Percentiles rank a stretch among this genome's conserved stretches.
phyloP scores from a whole-genome alignment of 306 rosid genomes.

The Acacia acuminata region DNA sequence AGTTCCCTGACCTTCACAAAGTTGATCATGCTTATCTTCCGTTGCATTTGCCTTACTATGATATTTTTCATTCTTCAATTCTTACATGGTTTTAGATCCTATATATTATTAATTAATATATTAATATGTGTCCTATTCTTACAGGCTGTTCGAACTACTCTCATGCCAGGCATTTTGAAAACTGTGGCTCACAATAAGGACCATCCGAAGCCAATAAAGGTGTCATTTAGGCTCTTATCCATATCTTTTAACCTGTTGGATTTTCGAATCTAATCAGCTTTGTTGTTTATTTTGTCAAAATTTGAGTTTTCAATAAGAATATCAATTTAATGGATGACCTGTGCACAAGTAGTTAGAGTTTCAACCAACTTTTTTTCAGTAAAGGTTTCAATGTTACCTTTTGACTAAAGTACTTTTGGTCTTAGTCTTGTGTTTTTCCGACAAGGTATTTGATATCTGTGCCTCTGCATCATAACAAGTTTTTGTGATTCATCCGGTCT shows the following conservation, averaged over 20 bases:
- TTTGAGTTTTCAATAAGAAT: neutral
- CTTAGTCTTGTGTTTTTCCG: neutral
- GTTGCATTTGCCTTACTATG: neutral
- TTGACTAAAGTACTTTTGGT: neutral
- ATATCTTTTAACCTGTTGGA: neutral
- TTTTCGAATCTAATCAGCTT: neutral
- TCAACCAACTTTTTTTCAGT: neutral
- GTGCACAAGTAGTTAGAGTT: neutral
- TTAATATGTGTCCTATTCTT: neutral
- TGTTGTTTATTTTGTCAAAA: neutral
- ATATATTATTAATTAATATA: neutral
- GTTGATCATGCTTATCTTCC: neutral
- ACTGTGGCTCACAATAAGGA: conserved; percentile 5
- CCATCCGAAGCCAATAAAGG: conserved; percentile 9
- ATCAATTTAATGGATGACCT: neutral
- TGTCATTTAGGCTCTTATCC: neutral
- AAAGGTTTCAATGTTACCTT: neutral
- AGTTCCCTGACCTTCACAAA: neutral
- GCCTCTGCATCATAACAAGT: conserved; percentile 3
- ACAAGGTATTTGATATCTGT: neutral
- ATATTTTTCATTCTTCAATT: neutral
- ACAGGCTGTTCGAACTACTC: conserved; percentile 8
- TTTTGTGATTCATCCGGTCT: neutral
- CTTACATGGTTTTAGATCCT: neutral
- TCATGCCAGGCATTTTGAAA: conserved; percentile 17